Evolutionary conservation across 2,329 filamentous ascomycete species (phyloP).

Genomic region (Esteya vermicola): DNA sequence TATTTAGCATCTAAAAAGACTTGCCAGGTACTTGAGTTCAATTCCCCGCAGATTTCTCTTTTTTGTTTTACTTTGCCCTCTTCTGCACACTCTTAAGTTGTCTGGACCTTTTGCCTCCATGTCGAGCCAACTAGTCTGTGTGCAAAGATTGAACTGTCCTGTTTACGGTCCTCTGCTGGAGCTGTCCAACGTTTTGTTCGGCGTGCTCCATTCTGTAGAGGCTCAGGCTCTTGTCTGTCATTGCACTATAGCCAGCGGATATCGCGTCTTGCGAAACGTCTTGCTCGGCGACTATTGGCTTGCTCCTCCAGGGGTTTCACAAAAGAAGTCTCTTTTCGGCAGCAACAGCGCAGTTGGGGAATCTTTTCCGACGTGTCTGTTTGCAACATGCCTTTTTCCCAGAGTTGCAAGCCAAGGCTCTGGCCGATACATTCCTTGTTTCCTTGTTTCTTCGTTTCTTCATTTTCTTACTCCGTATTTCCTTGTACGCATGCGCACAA

Average conservation of each 20-base stretch:
- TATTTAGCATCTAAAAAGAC: too few relatives aligned
- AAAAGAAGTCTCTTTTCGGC: not conserved
- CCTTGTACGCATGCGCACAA: too few relatives aligned
- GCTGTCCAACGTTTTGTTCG: conserved; percentile 34
- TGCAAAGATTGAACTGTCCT: conserved; percentile 56
- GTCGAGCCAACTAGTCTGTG: conserved; percentile 92
- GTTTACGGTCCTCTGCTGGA: conserved; percentile 23
- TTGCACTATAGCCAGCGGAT: conserved; percentile 1
- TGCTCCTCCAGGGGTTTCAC: not conserved
- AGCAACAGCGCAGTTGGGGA: too few relatives aligned
- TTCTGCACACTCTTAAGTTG: conserved; percentile 94
- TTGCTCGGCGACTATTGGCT: conserved; percentile 1
- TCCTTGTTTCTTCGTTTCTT: too few relatives aligned
- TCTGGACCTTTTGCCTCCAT: conserved; percentile 60
- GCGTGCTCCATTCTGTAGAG: conserved; percentile 13
- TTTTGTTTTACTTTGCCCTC: not conserved
- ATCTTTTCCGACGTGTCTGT: too few relatives aligned
- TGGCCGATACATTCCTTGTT: too few relatives aligned
- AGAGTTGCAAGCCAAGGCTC: too few relatives aligned
- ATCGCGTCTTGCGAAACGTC: conserved; percentile 6
- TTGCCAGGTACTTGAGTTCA: too few relatives aligned
- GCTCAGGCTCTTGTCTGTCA: conserved; percentile 14
- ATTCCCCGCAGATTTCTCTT: not conserved
- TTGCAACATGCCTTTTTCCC: too few relatives aligned
- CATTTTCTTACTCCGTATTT: too few relatives aligned